A percentile compares a stretch with the other conserved stretches of the same genome.
These are phyloP conservation scores for Alternaria sp. DNA, from an alignment of 2,329 filamentous ascomycete genomes.

Conservation along the genomic window DNA sequence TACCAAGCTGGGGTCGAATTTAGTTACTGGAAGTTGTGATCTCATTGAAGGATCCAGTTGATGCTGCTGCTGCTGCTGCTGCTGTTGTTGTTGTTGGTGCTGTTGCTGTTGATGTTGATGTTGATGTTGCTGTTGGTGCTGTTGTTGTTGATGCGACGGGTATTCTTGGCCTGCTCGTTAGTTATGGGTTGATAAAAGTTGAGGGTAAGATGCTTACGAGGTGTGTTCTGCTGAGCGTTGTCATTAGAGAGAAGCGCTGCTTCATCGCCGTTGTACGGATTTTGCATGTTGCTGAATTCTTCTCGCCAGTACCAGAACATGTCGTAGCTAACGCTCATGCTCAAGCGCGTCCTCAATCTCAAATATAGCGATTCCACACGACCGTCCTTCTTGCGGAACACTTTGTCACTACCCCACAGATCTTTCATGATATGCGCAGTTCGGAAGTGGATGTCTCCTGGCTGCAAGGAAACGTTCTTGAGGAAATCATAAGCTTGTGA, in stretches of 20 bases:
- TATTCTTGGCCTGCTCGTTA: slow-evolving; percentile 33
- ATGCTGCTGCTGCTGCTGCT: slow-evolving; percentile 21
- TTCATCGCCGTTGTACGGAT: slow-evolving; percentile 50
- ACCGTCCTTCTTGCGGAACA: slow-evolving; percentile 47
- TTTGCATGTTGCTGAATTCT: slow-evolving; percentile 50
- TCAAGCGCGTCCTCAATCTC: slow-evolving; percentile 45
- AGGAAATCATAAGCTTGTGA: slow-evolving; percentile 44
- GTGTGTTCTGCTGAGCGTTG: slow-evolving; percentile 36
- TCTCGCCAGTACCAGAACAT: slow-evolving; percentile 54
- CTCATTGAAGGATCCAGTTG: slow-evolving; percentile 27
- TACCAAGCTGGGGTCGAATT: slow-evolving; percentile 40
- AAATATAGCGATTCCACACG: slow-evolving; percentile 45
- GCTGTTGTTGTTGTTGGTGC: slow-evolving; percentile 21
- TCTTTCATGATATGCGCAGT: slow-evolving; percentile 46
- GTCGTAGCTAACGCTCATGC: slow-evolving; percentile 52
- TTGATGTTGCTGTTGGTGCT: slow-evolving; percentile 4
- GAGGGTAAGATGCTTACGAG: slow-evolving; percentile 35
- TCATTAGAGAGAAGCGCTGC: slow-evolving; percentile 28
- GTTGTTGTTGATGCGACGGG: slow-evolving; percentile 27
- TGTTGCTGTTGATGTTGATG: slow-evolving; percentile 5
- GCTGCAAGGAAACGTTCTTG: slow-evolving; percentile 46
- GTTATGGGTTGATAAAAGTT: background rate
- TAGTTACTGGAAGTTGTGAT: slow-evolving; percentile 33
- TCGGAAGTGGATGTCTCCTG: slow-evolving; percentile 43
- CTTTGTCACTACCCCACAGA: slow-evolving; percentile 46